A percentile compares a stretch with the other conserved stretches of the same genome.
phyloP scores from a whole-genome alignment of 345 rosid genomes.

The Microcos paniculata region DNA sequence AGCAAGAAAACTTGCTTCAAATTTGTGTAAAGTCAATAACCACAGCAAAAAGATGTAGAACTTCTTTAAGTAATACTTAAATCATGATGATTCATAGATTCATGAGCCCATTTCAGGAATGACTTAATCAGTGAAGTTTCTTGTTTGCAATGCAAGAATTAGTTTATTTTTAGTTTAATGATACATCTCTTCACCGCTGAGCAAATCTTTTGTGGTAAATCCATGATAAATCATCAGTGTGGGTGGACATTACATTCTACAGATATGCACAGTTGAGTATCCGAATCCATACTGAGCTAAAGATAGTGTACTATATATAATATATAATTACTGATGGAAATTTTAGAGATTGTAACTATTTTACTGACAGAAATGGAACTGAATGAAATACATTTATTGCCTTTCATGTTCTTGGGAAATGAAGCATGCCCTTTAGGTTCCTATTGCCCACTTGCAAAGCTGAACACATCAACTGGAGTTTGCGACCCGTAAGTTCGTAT shows the following conservation, averaged over 20 bases:
- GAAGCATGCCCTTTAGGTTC: constrained; percentile 88
- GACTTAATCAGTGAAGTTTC: no score
- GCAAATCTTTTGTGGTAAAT: neutral
- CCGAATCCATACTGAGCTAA: no score
- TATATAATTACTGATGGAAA: neutral
- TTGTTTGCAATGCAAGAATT: neutral
- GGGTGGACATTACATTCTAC: neutral
- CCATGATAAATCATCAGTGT: neutral
- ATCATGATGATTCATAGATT: neutral
- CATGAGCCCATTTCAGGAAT: neutral
- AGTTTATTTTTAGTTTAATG: neutral
- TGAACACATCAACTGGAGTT: constrained; percentile 64
- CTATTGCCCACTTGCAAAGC: constrained; percentile 75
- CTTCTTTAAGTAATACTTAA: neutral
- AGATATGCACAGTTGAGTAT: no score
- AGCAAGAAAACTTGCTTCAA: neutral
- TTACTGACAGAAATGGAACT: constrained; percentile 2
- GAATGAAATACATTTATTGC: constrained; percentile 9
- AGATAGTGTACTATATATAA: neutral
- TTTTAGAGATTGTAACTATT: neutral
- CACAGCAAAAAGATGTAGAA: neutral
- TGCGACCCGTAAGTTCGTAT: constrained; percentile 80
- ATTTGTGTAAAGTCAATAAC: neutral
- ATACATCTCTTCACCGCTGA: neutral
- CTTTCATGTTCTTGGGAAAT: constrained; percentile 25